Conservation (phyloP, 1,284 basidiomycete species). For the Hortiboletus rubellus region DNA sequence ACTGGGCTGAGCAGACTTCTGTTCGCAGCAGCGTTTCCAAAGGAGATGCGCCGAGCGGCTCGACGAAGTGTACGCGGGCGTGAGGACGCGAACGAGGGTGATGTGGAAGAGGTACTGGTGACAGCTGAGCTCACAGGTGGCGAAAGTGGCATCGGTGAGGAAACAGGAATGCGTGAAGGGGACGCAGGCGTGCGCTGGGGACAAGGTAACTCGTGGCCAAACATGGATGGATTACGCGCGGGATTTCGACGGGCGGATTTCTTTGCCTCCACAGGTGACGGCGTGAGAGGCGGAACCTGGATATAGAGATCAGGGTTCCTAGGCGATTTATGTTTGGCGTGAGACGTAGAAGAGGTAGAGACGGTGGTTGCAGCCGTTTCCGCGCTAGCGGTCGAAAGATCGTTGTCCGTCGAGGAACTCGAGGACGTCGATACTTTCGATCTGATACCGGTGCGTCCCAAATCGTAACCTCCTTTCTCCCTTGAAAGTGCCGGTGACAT, state of each 20-base stretch:
- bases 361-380: conserved; percentile 36
- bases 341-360: conserved; percentile 23
- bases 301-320: conserved; percentile 13
- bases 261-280: conserved; percentile 16
- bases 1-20: conserved; percentile 6
- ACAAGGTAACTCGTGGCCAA: conserved; percentile 33
- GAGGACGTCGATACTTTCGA: conserved; percentile 31
- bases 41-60: conserved; percentile 37
- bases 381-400: conserved; percentile 36
- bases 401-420: conserved; percentile 35
- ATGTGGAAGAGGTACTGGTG: not conserved
- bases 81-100: conserved; percentile 5
- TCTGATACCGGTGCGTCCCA: conserved; percentile 17
- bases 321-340: conserved; percentile 22
- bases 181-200: conserved; percentile 35
- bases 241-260: conserved; percentile 35
- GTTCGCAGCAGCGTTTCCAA: conserved; percentile 19
- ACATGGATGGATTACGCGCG: conserved; percentile 36
- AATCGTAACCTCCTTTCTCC: conserved; percentile 16
- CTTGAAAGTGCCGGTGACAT: conserved; percentile 23
- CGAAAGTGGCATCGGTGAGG: conserved; percentile 31
- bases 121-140: conserved; percentile 14
- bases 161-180: conserved; percentile 35
- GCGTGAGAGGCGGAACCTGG: conserved; percentile 23
- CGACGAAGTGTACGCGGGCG: conserved; percentile 37